Evolutionary conservation across 768 basidiomycete genomes (phyloP).

Genomic region (Serendipita indica): DNA sequence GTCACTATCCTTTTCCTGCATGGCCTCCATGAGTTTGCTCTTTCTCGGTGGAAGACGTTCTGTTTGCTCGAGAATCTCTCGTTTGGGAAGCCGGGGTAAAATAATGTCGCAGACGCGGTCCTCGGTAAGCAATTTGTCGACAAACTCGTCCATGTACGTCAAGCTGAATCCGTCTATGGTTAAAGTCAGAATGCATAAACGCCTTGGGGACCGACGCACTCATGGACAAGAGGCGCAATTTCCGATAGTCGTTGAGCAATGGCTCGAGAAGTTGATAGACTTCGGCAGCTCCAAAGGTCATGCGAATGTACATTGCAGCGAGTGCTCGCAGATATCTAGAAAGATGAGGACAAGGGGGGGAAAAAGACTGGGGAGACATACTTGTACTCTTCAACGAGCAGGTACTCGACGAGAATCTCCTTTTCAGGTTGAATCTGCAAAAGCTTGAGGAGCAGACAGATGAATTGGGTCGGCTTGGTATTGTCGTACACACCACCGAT

Average conservation of each 20-base stretch:
- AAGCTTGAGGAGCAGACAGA: constrained; percentile 84
- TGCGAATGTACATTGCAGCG: constrained; percentile 84
- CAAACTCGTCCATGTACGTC: constrained; percentile 84
- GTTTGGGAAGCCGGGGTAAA: constrained; percentile 73
- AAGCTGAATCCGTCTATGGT: constrained; percentile 65
- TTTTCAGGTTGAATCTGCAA: constrained; percentile 96
- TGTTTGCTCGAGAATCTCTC: constrained; percentile 79
- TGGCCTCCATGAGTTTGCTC: constrained; percentile 73
- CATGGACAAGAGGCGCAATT: constrained; percentile 67
- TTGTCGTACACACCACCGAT: constrained; percentile 95
- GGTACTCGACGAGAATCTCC: constrained; percentile 89
- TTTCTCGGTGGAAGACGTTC: constrained; percentile 76
- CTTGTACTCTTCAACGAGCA: constrained; percentile 98
- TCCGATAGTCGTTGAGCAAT: constrained; percentile 83
- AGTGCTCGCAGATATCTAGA: constrained; percentile 82
- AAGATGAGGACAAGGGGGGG: constrained; percentile 10
- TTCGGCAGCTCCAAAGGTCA: constrained; percentile 83
- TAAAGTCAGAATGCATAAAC: constrained; percentile 1
- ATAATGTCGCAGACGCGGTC: constrained; percentile 96
- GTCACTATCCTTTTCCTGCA: constrained; percentile 49
- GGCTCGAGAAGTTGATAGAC: constrained; percentile 92
- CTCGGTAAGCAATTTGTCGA: constrained; percentile 66
- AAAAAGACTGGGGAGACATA: constrained; percentile 27
- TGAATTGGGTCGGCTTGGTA: constrained; percentile 85
- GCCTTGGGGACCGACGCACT: constrained; percentile 35